Percentiles rank a stretch among this genome's conserved stretches.
These are phyloP conservation scores for Aaosphaeria arxii DNA, from an alignment of 2,329 filamentous ascomycete species.

Conservation along the genomic window DNA sequence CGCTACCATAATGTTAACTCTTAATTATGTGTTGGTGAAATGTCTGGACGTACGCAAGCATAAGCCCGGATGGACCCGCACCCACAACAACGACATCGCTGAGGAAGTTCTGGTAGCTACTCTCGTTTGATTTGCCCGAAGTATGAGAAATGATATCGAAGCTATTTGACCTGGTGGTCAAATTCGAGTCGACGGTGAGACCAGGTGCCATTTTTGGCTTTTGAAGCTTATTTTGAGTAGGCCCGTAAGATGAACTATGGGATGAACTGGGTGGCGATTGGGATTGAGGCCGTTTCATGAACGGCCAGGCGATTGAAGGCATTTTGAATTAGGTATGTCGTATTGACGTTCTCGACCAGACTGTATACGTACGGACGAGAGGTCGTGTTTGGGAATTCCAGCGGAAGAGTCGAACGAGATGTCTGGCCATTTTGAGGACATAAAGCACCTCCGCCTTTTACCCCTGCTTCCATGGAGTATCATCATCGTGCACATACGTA, in stretches of 20 bases:
- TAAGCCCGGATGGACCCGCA: constrained; percentile 42
- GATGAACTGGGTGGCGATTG: constrained; percentile 8
- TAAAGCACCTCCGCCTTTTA: too few species aligned
- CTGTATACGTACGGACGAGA: too few species aligned
- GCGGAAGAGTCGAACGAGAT: too few species aligned
- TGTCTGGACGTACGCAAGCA: constrained; percentile 30
- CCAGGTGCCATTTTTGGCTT: constrained; percentile 36
- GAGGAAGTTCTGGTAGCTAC: constrained; percentile 30
- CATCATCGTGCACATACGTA: too few species aligned
- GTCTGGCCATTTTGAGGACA: too few species aligned
- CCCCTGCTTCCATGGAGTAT: too few species aligned
- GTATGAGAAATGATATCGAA: constrained; percentile 9
- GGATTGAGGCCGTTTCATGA: constrained; percentile 34
- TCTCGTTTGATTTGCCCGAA: constrained; percentile 16
- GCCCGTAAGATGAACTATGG: background rate
- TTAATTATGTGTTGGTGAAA: constrained; percentile 1
- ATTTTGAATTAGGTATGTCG: constrained; percentile 8
- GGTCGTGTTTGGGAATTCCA: too few species aligned
- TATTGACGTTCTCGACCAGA: too few species aligned
- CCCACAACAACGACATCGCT: constrained; percentile 42
- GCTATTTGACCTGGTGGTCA: constrained; percentile 14
- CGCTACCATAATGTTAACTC: constrained; percentile 27
- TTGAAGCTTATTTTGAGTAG: constrained; percentile 17
- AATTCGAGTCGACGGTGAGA: constrained; percentile 20
- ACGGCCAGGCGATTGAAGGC: constrained; percentile 27